These are phyloP conservation scores for Infundibulicybe gibba DNA, from an alignment of 768 basidiomycete genomes.

Conservation along the genomic window DNA sequence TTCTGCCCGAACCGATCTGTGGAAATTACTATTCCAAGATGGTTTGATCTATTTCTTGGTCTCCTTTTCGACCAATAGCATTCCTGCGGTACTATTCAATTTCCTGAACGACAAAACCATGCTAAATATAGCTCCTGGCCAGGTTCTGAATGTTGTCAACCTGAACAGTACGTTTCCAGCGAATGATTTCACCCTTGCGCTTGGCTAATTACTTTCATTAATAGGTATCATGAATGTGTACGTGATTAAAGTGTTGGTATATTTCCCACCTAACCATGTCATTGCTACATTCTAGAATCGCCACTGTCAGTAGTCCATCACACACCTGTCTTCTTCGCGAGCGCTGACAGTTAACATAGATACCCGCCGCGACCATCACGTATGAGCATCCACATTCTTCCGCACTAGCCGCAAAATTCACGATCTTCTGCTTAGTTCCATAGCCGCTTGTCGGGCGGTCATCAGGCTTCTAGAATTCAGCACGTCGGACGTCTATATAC, in stretches of 20 bases:
- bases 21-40: conserved; percentile 69
- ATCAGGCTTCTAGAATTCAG: conserved; percentile 61
- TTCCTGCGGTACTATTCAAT: conserved; percentile 53
- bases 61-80: conserved; percentile 60
- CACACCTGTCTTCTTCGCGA: not conserved
- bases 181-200: not conserved
- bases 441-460: conserved; percentile 67
- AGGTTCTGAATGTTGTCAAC: conserved; percentile 58
- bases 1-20: conserved; percentile 56
- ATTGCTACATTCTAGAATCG: conserved; percentile 34
- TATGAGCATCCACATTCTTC: conserved; percentile 20
- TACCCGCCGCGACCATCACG: conserved; percentile 68
- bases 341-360: conserved; percentile 24
- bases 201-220: conserved; percentile 6
- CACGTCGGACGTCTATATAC: conserved; percentile 39
- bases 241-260: conserved; percentile 19
- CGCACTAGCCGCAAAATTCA: conserved; percentile 3
- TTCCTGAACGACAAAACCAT: conserved; percentile 1
- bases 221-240: conserved; percentile 62
- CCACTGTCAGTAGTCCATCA: conserved; percentile 35
- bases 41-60: conserved; percentile 68
- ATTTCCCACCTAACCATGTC: not conserved
- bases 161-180: conserved; percentile 46
- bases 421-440: conserved; percentile 30
- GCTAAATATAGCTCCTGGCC: conserved; percentile 2